Conservation (phyloP, 768 basidiomycete genomes). For the Leccinum ochraceum region DNA sequence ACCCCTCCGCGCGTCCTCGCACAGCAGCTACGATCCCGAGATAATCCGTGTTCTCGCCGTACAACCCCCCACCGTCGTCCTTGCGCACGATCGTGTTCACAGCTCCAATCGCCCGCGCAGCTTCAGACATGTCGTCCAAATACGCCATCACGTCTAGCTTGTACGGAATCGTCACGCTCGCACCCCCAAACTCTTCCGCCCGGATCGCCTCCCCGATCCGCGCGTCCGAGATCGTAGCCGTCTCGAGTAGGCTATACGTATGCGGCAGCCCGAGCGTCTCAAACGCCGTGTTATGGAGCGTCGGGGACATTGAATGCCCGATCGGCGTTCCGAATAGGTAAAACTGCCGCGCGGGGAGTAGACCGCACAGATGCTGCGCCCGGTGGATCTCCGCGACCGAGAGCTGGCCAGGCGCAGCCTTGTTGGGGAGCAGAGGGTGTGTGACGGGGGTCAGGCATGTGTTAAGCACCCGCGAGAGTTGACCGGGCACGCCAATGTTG, state of each 20-base stretch:
- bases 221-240: conserved; percentile 58
- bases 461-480: conserved; percentile 89
- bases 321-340: conserved; percentile 92
- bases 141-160: conserved; percentile 88
- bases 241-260: conserved; percentile 78
- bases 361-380: conserved; percentile 78
- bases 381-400: conserved; percentile 84
- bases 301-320: conserved; percentile 86
- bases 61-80: conserved; percentile 45
- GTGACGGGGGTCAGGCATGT: conserved; percentile 86
- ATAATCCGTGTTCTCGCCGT: conserved; percentile 98
- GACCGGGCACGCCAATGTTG: conserved; percentile 90
- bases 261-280: conserved; percentile 81
- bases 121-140: conserved; percentile 75
- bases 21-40: conserved; percentile 74
- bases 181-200: conserved; percentile 84
- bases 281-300: conserved; percentile 90
- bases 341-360: conserved; percentile 71
- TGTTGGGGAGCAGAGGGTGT: conserved; percentile 80
- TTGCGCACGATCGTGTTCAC: conserved; percentile 83
- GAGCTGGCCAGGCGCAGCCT: conserved; percentile 93
- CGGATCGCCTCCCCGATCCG: conserved; percentile 48
- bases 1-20: conserved; percentile 37
- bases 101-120: conserved; percentile 87
- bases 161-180: conserved; percentile 94